phyloP scores from a whole-genome alignment of 306 rosid genomes.

The Senna tora region DNA sequence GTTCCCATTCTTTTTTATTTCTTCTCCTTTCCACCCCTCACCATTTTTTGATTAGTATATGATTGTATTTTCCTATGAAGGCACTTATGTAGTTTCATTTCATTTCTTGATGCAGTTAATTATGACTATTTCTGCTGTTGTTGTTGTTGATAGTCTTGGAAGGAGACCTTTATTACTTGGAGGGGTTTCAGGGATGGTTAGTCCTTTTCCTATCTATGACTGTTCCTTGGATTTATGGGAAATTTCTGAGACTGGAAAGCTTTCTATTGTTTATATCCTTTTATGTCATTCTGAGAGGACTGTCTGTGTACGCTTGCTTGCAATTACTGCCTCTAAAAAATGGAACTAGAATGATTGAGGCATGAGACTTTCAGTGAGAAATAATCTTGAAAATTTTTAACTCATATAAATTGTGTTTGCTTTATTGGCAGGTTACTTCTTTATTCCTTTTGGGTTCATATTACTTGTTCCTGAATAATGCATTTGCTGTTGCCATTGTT shows the following conservation, averaged over 20 bases:
- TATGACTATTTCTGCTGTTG: slow-evolving; percentile 89
- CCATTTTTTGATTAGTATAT: neutral
- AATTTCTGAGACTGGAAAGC: slow-evolving; percentile 24
- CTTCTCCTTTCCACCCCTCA: neutral
- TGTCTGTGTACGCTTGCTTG: slow-evolving; percentile 21
- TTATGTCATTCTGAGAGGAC: slow-evolving; percentile 21
- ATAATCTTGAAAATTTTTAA: slow-evolving; percentile 18
- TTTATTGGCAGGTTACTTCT: slow-evolving; percentile 68
- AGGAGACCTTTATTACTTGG: slow-evolving; percentile 95
- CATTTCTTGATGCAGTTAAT: slow-evolving; percentile 58
- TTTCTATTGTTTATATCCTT: neutral
- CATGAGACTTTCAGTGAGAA: slow-evolving; percentile 16
- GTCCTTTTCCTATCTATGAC: slow-evolving; percentile 30
- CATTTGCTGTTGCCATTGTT: slow-evolving; percentile 65
- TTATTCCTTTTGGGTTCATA: slow-evolving; percentile 88
- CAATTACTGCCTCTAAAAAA: slow-evolving; percentile 7
- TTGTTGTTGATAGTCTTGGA: slow-evolving; percentile 83
- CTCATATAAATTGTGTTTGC: slow-evolving; percentile 5
- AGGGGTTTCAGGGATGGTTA: slow-evolving; percentile 94
- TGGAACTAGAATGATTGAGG: slow-evolving; percentile 13
- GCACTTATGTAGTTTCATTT: slow-evolving; percentile 18
- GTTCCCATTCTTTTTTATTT: neutral
- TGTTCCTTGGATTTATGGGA: neutral
- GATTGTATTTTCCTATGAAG: slow-evolving; percentile 24
- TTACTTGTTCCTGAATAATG: slow-evolving; percentile 73